Evolutionary conservation across 495 filamentous ascomycete genomes (phyloP).

Genomic region (Aspergillus diversus): DNA sequence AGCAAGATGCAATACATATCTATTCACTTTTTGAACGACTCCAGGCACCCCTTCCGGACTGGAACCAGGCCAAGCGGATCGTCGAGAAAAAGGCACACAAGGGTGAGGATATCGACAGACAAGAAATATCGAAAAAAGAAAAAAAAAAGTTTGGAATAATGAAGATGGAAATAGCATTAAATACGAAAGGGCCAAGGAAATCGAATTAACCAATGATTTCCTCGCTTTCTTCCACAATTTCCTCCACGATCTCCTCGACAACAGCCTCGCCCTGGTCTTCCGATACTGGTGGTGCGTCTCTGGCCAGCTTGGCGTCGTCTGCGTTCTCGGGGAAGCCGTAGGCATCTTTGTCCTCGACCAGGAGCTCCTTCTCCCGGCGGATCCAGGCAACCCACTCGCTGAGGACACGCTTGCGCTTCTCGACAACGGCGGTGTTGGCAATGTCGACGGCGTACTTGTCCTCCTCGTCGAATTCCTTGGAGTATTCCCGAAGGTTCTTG

Average conservation of each 20-base stretch:
- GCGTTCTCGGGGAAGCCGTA: constrained; percentile 66
- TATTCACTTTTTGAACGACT: constrained; percentile 32
- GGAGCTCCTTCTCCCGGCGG: constrained; percentile 70
- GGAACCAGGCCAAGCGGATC: constrained; percentile 27
- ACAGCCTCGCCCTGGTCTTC: constrained; percentile 68
- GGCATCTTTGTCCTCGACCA: constrained; percentile 71
- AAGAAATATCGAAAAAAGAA: constrained; percentile 28
- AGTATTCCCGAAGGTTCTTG: constrained; percentile 97
- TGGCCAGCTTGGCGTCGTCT: constrained; percentile 58
- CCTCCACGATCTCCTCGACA: constrained; percentile 89
- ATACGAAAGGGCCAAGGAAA: constrained; percentile 36
- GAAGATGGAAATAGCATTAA: constrained; percentile 45
- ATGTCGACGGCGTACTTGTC: constrained; percentile 89
- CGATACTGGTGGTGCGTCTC: constrained; percentile 46
- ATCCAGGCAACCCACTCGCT: constrained; percentile 92
- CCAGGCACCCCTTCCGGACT: constrained; percentile 22
- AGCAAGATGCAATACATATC: constrained; percentile 33
- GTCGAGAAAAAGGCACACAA: constrained; percentile 25
- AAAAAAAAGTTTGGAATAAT: constrained; percentile 30
- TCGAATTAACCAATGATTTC: constrained; percentile 64
- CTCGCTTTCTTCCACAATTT: constrained; percentile 92
- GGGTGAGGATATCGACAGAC: constrained; percentile 30
- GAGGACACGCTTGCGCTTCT: constrained; percentile 79
- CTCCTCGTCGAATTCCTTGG: constrained; percentile 90
- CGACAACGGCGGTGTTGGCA: constrained; percentile 90